Percentiles rank a stretch among this genome's conserved stretches.
Conservation (phyloP, 2,329 filamentous ascomycete genomes). For the Neopestalotiopsis sp. region DNA sequence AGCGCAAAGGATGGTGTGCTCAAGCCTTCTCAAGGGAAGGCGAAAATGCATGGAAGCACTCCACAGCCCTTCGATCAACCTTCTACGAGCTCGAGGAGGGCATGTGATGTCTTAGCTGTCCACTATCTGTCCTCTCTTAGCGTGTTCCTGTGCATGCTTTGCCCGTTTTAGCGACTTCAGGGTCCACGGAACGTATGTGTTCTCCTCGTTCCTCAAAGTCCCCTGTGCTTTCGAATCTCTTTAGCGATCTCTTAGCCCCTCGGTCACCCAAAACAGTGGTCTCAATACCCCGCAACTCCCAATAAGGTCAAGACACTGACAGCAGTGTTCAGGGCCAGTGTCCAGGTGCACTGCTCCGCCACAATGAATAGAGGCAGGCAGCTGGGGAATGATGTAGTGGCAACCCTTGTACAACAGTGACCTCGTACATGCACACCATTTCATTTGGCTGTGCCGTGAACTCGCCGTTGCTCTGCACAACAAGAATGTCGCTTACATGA, state of each 20-base stretch:
- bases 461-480: too few species aligned
- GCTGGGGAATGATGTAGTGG: too few species aligned
- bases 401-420: too few species aligned
- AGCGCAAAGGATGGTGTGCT: not conserved
- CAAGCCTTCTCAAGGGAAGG: not conserved
- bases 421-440: too few species aligned
- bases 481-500: too few species aligned
- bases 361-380: too few species aligned
- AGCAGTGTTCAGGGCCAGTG: too few species aligned
- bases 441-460: too few species aligned
- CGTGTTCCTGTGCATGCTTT: not conserved
- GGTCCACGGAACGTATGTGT: too few species aligned
- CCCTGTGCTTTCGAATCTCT: not conserved
- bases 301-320: too few species aligned
- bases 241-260: not conserved
- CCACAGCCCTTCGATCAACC: slow-evolving; percentile 12
- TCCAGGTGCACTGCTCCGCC: too few species aligned
- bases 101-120: slow-evolving; percentile 7
- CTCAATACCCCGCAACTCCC: too few species aligned
- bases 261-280: not conserved
- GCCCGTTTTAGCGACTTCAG: not conserved
- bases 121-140: not conserved
- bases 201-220: not conserved
- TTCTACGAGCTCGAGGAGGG: not conserved
- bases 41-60: slow-evolving; percentile 8